phyloP scores from a whole-genome alignment of 1,139 yeast genomes.

The Scheffersomyces lignicola region DNA sequence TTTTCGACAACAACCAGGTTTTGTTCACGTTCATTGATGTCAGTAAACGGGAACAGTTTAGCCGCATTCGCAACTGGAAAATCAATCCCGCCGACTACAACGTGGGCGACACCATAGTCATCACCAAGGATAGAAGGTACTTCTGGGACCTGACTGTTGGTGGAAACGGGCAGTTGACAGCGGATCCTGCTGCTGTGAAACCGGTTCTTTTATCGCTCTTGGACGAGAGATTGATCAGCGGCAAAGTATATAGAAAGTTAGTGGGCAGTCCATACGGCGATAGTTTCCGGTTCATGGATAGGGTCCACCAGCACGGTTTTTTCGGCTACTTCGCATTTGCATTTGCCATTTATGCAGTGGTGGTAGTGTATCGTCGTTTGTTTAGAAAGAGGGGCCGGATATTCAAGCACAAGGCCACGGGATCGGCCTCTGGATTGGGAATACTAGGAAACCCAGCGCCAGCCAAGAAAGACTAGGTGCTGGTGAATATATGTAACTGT shows the following conservation, averaged over 20 bases:
- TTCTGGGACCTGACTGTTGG: conserved; percentile 34
- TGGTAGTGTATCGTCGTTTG: conserved; percentile 7
- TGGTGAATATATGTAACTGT: no score
- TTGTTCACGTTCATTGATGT: conserved; percentile 55
- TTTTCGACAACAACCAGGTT: conserved; percentile 43
- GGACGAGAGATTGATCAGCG: conserved; percentile 23
- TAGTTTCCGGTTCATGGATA: conserved; percentile 41
- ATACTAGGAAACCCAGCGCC: conserved; percentile 20
- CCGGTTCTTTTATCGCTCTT: conserved; percentile 32
- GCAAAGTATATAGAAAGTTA: conserved; percentile 21
- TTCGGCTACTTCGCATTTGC: conserved; percentile 39
- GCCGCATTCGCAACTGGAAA: conserved; percentile 43
- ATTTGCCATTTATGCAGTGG: conserved; percentile 10
- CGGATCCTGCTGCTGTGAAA: conserved; percentile 29
- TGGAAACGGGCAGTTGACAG: conserved; percentile 30
- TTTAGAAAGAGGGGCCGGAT: conserved; percentile 9
- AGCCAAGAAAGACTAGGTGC: conserved; percentile 22
- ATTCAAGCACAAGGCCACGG: conserved; percentile 7
- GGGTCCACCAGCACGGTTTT: conserved; percentile 44
- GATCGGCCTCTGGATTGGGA: conserved; percentile 14
- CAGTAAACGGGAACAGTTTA: conserved; percentile 29
- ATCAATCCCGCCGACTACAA: conserved; percentile 30
- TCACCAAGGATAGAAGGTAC: conserved; percentile 30
- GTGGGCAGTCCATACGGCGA: conserved; percentile 48
- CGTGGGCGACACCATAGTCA: conserved; percentile 45